These are phyloP conservation scores for Cryphonectria nitschkei DNA, from an alignment of 2,329 filamentous ascomycete species.

Conservation along the genomic window DNA sequence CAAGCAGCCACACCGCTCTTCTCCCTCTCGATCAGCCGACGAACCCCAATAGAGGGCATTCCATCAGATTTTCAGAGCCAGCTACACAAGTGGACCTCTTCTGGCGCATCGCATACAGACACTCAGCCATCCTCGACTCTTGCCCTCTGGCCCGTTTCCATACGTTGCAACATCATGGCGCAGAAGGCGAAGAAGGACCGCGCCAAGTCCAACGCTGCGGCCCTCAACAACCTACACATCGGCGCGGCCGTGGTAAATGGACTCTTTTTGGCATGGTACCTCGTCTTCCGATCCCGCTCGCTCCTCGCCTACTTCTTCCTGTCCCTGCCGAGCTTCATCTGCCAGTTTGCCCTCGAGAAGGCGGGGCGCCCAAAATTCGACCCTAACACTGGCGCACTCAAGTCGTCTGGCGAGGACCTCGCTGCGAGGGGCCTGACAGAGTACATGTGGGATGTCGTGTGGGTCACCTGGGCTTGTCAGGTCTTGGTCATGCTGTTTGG, in stretches of 20 bases:
- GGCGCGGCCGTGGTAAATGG: constrained; percentile 73
- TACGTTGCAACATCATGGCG: constrained; percentile 48
- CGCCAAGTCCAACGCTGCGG: constrained; percentile 76
- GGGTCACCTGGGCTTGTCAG: constrained; percentile 86
- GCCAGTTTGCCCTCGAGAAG: constrained; percentile 84
- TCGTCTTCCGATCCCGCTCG: constrained; percentile 67
- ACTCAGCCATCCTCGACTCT: constrained; percentile 8
- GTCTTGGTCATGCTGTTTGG: constrained; percentile 76
- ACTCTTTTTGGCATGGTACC: constrained; percentile 74
- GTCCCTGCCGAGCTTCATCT: constrained; percentile 73
- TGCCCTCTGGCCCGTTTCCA: neutral
- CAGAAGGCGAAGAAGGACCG: constrained; percentile 67
- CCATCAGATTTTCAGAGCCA: neutral
- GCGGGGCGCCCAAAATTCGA: constrained; percentile 79
- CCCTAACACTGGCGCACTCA: constrained; percentile 66
- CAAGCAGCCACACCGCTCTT: neutral
- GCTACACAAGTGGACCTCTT: neutral
- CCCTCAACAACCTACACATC: constrained; percentile 81
- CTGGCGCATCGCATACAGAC: neutral
- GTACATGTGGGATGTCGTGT: constrained; percentile 97
- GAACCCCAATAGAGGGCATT: neutral
- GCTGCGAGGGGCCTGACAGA: constrained; percentile 87
- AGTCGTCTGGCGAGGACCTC: constrained; percentile 83
- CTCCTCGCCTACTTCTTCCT: constrained; percentile 72
- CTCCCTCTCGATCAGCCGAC: neutral